These are phyloP conservation scores for Clarireedia sp. DNA, from an alignment of 2,329 filamentous ascomycete species.

Conservation along the genomic window DNA sequence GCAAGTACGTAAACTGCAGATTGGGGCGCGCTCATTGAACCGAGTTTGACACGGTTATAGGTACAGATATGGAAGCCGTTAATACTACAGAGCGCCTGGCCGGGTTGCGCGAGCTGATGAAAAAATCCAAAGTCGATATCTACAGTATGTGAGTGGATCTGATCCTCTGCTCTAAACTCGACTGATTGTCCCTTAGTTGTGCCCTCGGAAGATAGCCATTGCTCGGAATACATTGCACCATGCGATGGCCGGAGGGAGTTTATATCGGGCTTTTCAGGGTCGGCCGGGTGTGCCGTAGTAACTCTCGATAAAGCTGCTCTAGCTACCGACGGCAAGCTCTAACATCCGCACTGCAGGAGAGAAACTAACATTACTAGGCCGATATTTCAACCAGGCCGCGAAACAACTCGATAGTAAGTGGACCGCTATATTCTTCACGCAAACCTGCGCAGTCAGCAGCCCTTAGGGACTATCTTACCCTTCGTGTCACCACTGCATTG, in stretches of 20 bases:
- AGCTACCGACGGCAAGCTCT: conserved; percentile 63
- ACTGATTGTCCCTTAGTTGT: conserved; percentile 56
- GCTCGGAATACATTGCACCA: conserved; percentile 96
- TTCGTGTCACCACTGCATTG: neutral
- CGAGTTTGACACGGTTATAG: neutral
- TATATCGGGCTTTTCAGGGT: conserved; percentile 91
- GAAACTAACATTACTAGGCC: conserved; percentile 34
- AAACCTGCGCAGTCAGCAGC: neutral
- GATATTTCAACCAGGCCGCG: conserved; percentile 94
- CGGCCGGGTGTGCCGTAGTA: conserved; percentile 85
- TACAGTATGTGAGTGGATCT: conserved; percentile 60
- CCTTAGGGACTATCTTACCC: neutral
- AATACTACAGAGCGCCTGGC: conserved; percentile 70
- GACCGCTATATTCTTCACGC: neutral
- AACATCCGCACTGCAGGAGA: neutral
- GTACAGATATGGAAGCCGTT: conserved; percentile 61
- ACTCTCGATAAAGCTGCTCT: conserved; percentile 80
- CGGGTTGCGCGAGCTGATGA: conserved; percentile 78
- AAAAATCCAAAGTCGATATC: conserved; percentile 75
- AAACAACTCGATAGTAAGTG: conserved; percentile 67
- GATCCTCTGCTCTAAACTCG: conserved; percentile 9
- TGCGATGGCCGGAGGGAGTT: conserved; percentile 87
- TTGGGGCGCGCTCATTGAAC: neutral
- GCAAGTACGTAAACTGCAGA: conserved; percentile 8
- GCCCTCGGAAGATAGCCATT: conserved; percentile 93